Evolutionary conservation across 257 asterid genomes (phyloP), one percentile per base, ranked within the genome.

Genomic region (Fraxinus quadrangulata): DNA sequence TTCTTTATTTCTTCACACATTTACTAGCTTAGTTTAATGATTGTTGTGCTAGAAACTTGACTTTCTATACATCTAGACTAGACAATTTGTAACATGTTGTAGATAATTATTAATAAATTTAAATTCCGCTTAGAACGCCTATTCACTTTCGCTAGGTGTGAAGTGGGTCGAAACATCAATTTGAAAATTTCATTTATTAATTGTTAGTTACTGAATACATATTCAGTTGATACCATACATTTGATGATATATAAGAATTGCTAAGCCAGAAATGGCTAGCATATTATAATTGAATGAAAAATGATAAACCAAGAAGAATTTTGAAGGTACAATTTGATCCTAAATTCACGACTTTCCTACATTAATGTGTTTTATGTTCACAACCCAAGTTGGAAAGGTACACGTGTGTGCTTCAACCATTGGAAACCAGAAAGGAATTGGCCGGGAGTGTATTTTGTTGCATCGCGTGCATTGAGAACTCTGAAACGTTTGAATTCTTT

Each of bases 381-480:
- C 17, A 72, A 17, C 4, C 75, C 72, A 5, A 12, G 39, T 75
- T 65, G 79, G 24, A 33, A 67, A 74, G 69, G 69, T 23, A 13
- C 47, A 24, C 47, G 24, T n/a, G 70, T 17, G 70, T n/a, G 8
- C 68, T 61, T 74, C 2, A 54, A 14, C 78, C 69, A 54, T 12
- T 56, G 28, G 3, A 65, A 34, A 13, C 59, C 66, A 19, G 19
- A n/a, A 42, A 78, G 70, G 37, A 78, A 78, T 2, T 45, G 28
- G 28, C 34, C 77, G 2, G 70, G 67, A 12, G 81, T 36, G 66
- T 39, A 54, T 67, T 26, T 71, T 36, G 63, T 8, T 0, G 86
- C 86, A 6, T 74, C 81, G 45, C n/a, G 21, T 17, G 77, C 77
- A 66, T 73, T 74, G 40, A 83, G 30, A 28, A 83, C 84, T 31